Base-by-base conservation (phyloP, 805 yeast genomes). In the Yarrowia sp. region DNA sequence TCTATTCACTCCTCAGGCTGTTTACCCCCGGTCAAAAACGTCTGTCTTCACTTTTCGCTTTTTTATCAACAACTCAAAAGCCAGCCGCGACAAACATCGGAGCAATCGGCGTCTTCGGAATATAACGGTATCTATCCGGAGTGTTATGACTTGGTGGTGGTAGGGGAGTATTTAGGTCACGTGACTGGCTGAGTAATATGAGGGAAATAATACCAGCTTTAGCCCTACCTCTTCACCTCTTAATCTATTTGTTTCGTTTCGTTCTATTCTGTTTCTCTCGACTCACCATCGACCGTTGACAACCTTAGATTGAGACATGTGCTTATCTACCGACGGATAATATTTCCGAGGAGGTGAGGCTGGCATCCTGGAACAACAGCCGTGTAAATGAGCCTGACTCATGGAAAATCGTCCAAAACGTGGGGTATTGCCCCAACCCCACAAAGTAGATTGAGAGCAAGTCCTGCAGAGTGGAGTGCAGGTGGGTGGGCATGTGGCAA, bases 11-110 rank as follows among this genome's bases (percentile, higher is more conserved):
- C n/a, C n/a, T n/a, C n/a, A n/a, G n/a, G n/a, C n/a, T n/a, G n/a
- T n/a, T n/a, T n/a, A n/a, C n/a, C n/a, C n/a, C n/a, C n/a, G n/a
- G n/a, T n/a, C n/a, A n/a, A n/a, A n/a, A n/a, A n/a, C n/a, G n/a
- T n/a, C n/a, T n/a, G n/a, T n/a, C n/a, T 33, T 26, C 44, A 40
- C 26, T 40, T 21, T 14, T 41, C n/a, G 40, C 30, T 74, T 21
- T 32, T 30, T 26, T 33, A 44, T 61, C 49, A 43, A 26, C 30
- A 51, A 51, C 41, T 38, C 30, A 22, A 21, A 30, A 7, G 8
- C 21, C 33, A 19, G 40, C 40, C 56, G 46, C 48, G 56, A 35
- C 41, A 51, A 51, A 51, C 58, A 51, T 51, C 58, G 58, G 58
- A 51, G 58, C 58, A 51, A 51, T 35, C 58, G 56, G 56, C 28